Base-by-base conservation (phyloP, 768 basidiomycete genomes). In the Dendrothele bispora region DNA sequence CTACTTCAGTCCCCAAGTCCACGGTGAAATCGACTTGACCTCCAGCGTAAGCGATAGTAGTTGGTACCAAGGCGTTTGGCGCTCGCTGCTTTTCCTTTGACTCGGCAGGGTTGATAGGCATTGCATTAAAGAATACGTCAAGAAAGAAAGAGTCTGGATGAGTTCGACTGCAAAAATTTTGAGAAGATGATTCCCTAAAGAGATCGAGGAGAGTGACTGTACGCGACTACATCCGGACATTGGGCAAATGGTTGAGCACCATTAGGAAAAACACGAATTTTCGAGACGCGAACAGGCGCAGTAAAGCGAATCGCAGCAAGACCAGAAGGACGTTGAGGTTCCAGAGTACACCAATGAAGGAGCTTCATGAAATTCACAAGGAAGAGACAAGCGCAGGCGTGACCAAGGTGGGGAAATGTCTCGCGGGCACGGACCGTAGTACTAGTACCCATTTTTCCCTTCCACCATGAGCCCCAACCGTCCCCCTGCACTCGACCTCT, bases 91-190 rank as follows among this genome's bases (percentile, higher is more conserved):
- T 86, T 42, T 78, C 79, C 59, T 80, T 83, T 1, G 68, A 58
- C 5, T 74, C 73, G 20, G 68, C 51, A 11, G 69, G 56, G 18
- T 68, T 61, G 4, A 80, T 68, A 1, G 80, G 73, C 25, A 82
- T 78, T 0, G 86, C 83, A 65, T 89, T 90, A 67, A 91, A 83
- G 63, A 80, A 88, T 7, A 90, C 68, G 45, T 90, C 79, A 15
- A 89, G 69, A 58, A 82, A 84, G 69, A 91, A 90, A 0, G 85
- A 76, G 5, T 80, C 76, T 1, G 88, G 89, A 52, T 85, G 79
- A 22, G 89, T 91, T 50, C 71, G 68, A 46, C 89, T 90, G 50
- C 17, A 24, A 20, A 46, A 35, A 57, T 43, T 22, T 8, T 30
- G 10, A 21, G 26, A 22, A 18, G 28, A 18, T 42, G 6, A 20